Evolutionary conservation across 768 basidiomycete genomes (phyloP).

Genomic region (Clavaria fumosa): DNA sequence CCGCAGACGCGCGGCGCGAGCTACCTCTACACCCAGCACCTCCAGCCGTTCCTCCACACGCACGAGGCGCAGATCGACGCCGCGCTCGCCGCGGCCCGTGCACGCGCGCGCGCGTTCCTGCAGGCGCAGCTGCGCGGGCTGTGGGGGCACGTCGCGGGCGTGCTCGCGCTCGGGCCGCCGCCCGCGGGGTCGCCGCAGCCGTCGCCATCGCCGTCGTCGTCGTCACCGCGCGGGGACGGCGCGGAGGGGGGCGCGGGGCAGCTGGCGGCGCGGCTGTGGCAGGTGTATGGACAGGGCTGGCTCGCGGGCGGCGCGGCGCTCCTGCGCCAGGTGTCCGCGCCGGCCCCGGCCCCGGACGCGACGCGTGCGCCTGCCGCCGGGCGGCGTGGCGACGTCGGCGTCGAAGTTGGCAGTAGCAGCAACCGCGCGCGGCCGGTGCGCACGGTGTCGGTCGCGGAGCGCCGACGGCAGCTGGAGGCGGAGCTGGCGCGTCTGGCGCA

Average conservation of each 20-base stretch:
- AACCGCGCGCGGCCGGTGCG: no score
- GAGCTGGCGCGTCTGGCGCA: slow-evolving; percentile 38
- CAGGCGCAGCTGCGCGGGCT: slow-evolving; percentile 46
- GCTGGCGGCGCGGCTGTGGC: slow-evolving; percentile 54
- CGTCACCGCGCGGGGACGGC: no score
- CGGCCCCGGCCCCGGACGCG: slow-evolving; percentile 19
- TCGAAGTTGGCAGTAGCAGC: no score
- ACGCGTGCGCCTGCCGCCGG: slow-evolving; percentile 13
- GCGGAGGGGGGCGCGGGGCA: slow-evolving; percentile 61
- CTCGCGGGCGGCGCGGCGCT: slow-evolving; percentile 53
- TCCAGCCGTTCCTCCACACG: slow-evolving; percentile 68
- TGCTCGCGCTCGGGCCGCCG: slow-evolving; percentile 17
- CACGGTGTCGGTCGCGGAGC: slow-evolving; percentile 25
- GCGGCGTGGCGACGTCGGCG: no score
- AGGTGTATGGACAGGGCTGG: slow-evolving; percentile 60
- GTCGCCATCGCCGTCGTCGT: slow-evolving; percentile 35
- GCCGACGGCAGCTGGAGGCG: slow-evolving; percentile 37
- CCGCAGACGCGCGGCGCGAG: slow-evolving; percentile 84
- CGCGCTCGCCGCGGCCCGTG: slow-evolving; percentile 50
- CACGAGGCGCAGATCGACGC: slow-evolving; percentile 82
- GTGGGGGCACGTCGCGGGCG: slow-evolving; percentile 48
- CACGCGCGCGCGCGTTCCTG: slow-evolving; percentile 42
- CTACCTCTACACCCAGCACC: slow-evolving; percentile 64
- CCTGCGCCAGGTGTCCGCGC: slow-evolving; percentile 34
- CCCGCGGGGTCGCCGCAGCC: slow-evolving; percentile 27